Evolutionary conservation across 345 rosid species (phyloP).

Genomic region (Adansonia digitata): DNA sequence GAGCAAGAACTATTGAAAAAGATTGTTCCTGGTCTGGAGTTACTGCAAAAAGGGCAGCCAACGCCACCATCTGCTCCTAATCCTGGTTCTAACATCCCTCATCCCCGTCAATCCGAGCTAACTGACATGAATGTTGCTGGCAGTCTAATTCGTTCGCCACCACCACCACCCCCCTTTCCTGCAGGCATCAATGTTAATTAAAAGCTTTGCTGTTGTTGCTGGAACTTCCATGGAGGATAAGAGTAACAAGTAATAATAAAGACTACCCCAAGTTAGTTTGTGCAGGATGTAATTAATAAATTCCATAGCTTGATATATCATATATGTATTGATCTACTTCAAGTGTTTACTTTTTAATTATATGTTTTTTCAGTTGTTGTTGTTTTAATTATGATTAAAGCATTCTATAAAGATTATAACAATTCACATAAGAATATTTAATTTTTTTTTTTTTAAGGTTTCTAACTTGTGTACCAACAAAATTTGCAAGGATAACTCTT

Average conservation of each 20-base stretch:
- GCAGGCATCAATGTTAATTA: not conserved
- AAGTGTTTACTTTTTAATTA: no score
- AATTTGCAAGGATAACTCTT: no score
- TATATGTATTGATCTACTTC: no score
- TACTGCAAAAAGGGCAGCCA: not conserved
- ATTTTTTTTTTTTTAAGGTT: no score
- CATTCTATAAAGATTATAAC: no score
- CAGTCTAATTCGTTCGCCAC: not conserved
- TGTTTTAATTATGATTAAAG: no score
- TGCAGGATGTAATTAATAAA: not conserved
- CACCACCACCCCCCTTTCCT: not conserved
- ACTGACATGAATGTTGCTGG: not conserved
- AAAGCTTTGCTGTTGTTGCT: not conserved
- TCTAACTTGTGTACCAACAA: no score
- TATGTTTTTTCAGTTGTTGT: no score
- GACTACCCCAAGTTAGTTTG: not conserved
- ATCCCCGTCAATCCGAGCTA: not conserved
- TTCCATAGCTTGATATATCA: no score
- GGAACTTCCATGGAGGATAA: not conserved
- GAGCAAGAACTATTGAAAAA: not conserved
- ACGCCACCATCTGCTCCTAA: not conserved
- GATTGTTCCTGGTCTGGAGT: conserved; percentile 15
- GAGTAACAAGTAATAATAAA: not conserved
- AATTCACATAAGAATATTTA: no score
- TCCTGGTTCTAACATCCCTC: not conserved